A percentile compares a stretch with the other conserved stretches of the same genome.
phyloP scores from a whole-genome alignment of 2,329 filamentous ascomycete genomes.

The Trichoderma aggressivum region DNA sequence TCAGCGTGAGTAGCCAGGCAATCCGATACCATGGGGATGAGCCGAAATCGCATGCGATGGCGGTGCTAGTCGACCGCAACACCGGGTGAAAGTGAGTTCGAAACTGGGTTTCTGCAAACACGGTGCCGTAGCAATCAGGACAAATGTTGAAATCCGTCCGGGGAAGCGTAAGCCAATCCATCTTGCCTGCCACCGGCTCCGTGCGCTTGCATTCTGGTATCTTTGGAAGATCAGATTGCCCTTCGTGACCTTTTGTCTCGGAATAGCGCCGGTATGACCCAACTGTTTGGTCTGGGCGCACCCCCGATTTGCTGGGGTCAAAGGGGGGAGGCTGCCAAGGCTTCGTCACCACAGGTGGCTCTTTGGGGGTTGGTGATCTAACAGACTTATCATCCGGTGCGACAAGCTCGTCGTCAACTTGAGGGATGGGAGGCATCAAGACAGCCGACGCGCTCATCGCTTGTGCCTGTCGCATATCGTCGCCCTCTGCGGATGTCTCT shows the following conservation, averaged over 20 bases:
- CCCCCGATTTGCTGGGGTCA: conserved; percentile 37
- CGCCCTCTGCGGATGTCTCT: conserved; percentile 17
- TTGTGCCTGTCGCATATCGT: background rate
- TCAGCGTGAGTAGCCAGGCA: conserved; percentile 76
- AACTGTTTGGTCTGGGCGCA: conserved; percentile 38
- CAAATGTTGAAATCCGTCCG: conserved; percentile 76
- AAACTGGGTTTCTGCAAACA: conserved; percentile 68
- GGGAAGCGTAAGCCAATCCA: conserved; percentile 79
- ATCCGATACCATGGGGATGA: conserved; percentile 75
- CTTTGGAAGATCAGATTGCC: conserved; percentile 24
- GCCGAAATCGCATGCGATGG: conserved; percentile 75
- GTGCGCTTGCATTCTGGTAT: conserved; percentile 70
- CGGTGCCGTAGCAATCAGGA: conserved; percentile 69
- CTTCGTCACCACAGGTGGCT: conserved; percentile 26
- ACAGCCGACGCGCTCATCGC: conserved; percentile 15
- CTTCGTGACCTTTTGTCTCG: conserved; percentile 35
- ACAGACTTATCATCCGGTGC: background rate
- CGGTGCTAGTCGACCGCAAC: conserved; percentile 53
- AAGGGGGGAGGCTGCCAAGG: conserved; percentile 48
- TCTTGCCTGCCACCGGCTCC: conserved; percentile 56
- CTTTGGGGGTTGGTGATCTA: background rate
- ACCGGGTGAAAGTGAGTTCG: conserved; percentile 59
- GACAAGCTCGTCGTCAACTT: conserved; percentile 3
- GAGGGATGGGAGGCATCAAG: conserved; percentile 27
- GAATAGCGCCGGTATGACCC: conserved; percentile 53